Evolutionary conservation across 176 grass and related monocot species (phyloP).

Genomic region (Carex kokanica): DNA sequence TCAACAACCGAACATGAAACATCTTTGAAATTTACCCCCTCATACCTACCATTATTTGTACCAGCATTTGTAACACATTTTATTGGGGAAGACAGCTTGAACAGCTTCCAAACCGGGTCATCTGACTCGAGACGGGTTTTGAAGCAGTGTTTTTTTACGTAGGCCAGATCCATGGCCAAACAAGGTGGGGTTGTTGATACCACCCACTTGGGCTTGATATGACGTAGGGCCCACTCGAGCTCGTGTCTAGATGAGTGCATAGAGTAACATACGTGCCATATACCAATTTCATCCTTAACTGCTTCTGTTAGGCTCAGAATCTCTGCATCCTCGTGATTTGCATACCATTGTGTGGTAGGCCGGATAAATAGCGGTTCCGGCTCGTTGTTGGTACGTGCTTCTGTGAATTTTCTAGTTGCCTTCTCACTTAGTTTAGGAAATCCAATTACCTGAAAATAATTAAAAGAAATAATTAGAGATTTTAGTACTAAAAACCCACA

Average conservation of each 20-base stretch:
- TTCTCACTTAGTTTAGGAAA: constrained; percentile 44
- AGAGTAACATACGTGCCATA: constrained; percentile 67
- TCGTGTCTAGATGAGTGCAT: constrained; percentile 67
- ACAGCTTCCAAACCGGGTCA: constrained; percentile 61
- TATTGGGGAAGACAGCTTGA: constrained; percentile 28
- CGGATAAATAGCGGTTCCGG: constrained; percentile 56
- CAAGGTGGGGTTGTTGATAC: constrained; percentile 61
- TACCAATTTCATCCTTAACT: constrained; percentile 45
- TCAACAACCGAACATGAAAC: background rate
- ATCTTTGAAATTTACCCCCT: background rate
- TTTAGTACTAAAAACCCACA: background rate
- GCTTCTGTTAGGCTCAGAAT: constrained; percentile 34
- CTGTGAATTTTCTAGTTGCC: constrained; percentile 30
- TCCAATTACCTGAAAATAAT: constrained; percentile 29
- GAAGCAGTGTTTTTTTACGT: constrained; percentile 68
- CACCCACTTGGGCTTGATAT: constrained; percentile 61
- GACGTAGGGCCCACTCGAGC: constrained; percentile 46
- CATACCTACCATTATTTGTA: background rate
- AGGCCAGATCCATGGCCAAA: constrained; percentile 54
- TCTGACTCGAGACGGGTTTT: constrained; percentile 37
- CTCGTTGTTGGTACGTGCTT: constrained; percentile 35
- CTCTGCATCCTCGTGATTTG: constrained; percentile 13
- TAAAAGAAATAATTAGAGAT: background rate
- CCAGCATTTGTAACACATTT: background rate
- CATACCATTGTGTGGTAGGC: constrained; percentile 57